Conservation (phyloP, 1,139 yeast genomes). For the Debaryomycetaceae sp. region DNA sequence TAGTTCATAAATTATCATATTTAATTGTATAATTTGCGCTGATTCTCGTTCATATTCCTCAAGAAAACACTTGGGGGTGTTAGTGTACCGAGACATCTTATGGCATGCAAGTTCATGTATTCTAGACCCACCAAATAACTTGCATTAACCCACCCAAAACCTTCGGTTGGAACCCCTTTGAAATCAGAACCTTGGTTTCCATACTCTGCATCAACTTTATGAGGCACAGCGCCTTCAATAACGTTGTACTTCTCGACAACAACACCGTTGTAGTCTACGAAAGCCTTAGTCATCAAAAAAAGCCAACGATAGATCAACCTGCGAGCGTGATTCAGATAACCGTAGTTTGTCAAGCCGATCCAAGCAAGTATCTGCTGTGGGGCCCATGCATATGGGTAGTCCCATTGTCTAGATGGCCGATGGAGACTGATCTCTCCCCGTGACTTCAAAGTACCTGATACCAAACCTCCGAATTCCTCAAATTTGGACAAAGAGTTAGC, state of each 20-base stretch:
- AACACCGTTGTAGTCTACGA: constrained; percentile 91
- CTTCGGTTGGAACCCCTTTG: constrained; percentile 93
- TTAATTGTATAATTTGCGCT: constrained; percentile 29
- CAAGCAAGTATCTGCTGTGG: constrained; percentile 96
- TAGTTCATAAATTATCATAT: not conserved
- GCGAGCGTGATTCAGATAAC: constrained; percentile 61
- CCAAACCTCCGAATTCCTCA: constrained; percentile 88
- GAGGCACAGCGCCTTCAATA: constrained; percentile 78
- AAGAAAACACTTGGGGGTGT: constrained; percentile 78
- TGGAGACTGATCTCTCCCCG: constrained; percentile 69
- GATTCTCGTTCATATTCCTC: constrained; percentile 43
- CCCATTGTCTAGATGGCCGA: constrained; percentile 95
- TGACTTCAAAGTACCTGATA: constrained; percentile 75
- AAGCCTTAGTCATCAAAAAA: constrained; percentile 83
- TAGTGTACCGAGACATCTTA: constrained; percentile 76
- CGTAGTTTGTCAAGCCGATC: constrained; percentile 79
- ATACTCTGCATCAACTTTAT: constrained; percentile 91
- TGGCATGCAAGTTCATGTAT: constrained; percentile 63
- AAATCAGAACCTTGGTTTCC: constrained; percentile 95
- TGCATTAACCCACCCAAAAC: constrained; percentile 97
- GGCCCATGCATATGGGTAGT: constrained; percentile 98
- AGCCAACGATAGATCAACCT: constrained; percentile 86
- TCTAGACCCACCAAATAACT: constrained; percentile 75
- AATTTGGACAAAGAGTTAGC: constrained; percentile 60
- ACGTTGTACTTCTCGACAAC: constrained; percentile 97